Evolutionary conservation across 225 moss, liverwort and hornwort genomes (phyloP), one percentile per base, ranked within the genome.

Genomic region (Marchantia paleacea): DNA sequence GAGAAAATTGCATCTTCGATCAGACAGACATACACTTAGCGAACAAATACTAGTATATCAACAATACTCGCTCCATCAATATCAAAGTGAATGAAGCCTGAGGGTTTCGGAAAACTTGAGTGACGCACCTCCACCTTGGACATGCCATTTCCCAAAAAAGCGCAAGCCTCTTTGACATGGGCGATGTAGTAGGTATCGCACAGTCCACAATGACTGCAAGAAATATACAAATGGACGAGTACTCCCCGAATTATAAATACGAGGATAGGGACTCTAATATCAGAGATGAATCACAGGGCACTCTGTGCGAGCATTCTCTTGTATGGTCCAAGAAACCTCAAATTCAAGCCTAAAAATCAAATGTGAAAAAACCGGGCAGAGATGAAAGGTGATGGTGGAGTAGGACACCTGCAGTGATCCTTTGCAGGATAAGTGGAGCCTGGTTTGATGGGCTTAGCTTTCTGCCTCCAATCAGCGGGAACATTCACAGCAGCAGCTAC

Each of bases 161-260:
- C 94, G 89, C 99, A 99, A 49, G 95, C 86, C 67, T 92, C 69
- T 89, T 92, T 95, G 60, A 94, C 99, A 78, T 99, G 99, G 57
- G 99, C 95, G 72, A 99, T 80, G 80, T 92, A 95, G 83, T 99
- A 99, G 18, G 99, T 94, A 75, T 99, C 95, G 84, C 99, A 99
- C 67, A 99, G 86, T 83, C 99, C 95, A 89, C 99, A 99, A 73
- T 92, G 91, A 85, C 95, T 99, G 95, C 92, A 83, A 88, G 69
- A 82, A 83, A 85, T 57, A 52, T 15, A 53, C 72, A n/a, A 25
- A 2, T 3, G 29, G 18, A 11, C 15, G 29, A 22, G 55, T 13
- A 3, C 15, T 75, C 12, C 28, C 14, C 12, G 53, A 39, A 73
- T 24, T 12, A 22, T 19, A 29, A 26, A 8, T 64, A 25, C 2